Evolutionary conservation across 1,139 yeast genomes (phyloP).

Genomic region (Saccharomycopsis phalli): DNA sequence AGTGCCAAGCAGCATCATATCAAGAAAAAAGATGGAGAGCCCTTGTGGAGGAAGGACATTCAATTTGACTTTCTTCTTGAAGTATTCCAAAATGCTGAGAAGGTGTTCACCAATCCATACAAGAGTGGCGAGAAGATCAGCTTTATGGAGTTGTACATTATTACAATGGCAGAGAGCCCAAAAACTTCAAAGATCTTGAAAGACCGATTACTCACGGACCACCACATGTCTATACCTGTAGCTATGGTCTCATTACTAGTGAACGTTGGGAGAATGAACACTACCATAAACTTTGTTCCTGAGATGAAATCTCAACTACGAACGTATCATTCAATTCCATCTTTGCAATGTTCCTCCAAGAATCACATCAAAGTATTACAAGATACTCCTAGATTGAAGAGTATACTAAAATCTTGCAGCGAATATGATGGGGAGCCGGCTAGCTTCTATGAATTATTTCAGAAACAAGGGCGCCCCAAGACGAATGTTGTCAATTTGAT

Average conservation of each 20-base stretch:
- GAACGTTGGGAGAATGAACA: conserved; percentile 88
- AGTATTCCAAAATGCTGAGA: conserved; percentile 52
- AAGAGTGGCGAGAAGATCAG: conserved; percentile 39
- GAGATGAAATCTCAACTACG: conserved; percentile 92
- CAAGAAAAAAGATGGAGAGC: conserved; percentile 88
- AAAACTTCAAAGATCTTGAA: conserved; percentile 78
- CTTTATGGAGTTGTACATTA: conserved; percentile 77
- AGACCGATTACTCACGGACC: conserved; percentile 62
- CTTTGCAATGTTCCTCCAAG: conserved; percentile 62
- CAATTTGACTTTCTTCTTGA: conserved; percentile 70
- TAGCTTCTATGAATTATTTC: conserved; percentile 41
- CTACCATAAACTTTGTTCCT: conserved; percentile 92
- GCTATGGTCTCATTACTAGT: conserved; percentile 81
- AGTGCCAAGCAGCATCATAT: conserved; percentile 50
- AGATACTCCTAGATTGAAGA: conserved; percentile 89
- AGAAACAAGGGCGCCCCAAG: conserved; percentile 32
- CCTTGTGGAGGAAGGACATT: conserved; percentile 80
- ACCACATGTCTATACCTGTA: conserved; percentile 58
- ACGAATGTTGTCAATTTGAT: conserved; percentile 64
- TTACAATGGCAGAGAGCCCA: conserved; percentile 74
- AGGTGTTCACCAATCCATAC: conserved; percentile 62
- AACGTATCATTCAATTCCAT: conserved; percentile 89
- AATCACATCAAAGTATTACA: conserved; percentile 66
- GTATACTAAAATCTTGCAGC: conserved; percentile 74
- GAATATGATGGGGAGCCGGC: conserved; percentile 47